Evolutionary conservation across 2,329 filamentous ascomycete species (phyloP), one percentile per base, ranked within the genome.

Genomic region (Colletotrichum spinosum): DNA sequence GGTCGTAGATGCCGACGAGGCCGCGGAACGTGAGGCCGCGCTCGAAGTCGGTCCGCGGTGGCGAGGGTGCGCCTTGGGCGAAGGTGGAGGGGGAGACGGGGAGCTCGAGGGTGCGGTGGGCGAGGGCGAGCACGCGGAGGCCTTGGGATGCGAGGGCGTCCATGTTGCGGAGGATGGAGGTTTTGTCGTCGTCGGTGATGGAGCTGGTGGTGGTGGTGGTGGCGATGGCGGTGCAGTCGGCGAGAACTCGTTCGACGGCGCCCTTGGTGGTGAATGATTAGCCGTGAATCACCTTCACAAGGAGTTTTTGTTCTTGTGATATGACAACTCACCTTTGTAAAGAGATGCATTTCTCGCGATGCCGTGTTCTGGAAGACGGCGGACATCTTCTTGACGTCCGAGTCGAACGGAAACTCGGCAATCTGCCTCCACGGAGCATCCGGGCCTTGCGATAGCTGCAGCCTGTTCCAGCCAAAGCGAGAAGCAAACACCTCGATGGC

Each of bases 311-410:
- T 3, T 25, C 25, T 25, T 25, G 25, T 25, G 25, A 25, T 3
- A 25, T 25, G 25, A 25, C 25, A 25, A 25, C 51, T 13, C 8
- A 42, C 51, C 51, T 53, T 53, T 9, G 51, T 53, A 9, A 53
- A 53, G 5, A 53, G 37, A 42, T 53, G 38, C 51, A 41, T 53
- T 17, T 53, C 15, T 11, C n/a, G 41, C 4, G 37, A 53, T 6
- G 4, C 15, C 12, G 42, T n/a, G 56, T 81, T 70, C 65, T 78
- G 76, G 75, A 89, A 90, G 59, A 92, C 84, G 46, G 91, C 89
- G 0, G 89, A 91, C 90, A 92, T 92, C 67, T 88, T 88, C 80
- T 92, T 92, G 69, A 92, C 85, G 67, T 88, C 87, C 1, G 88
- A 91, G 71, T 92, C 90, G 72, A 92, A 92, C 0, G 89, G 89